Percentiles rank a stretch among this genome's conserved stretches.
Conservation (phyloP, 2,329 filamentous ascomycete species). For the Drechslerella coelobrocha region DNA sequence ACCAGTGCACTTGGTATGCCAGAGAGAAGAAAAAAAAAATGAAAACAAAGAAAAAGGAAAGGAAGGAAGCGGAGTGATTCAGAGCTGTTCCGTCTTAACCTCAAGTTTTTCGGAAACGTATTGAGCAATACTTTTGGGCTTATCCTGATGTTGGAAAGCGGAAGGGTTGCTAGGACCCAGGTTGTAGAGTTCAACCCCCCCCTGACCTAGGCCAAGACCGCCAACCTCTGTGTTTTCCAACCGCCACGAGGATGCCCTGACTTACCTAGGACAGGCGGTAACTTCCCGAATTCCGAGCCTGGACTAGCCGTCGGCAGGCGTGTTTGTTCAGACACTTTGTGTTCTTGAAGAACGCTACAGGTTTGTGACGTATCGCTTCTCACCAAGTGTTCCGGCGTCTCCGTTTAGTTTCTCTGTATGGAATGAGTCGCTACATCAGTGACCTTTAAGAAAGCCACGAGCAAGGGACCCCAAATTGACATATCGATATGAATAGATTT, state of each 20-base stretch:
- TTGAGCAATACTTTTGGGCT: conserved; percentile 1
- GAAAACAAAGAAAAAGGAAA: conserved; percentile 15
- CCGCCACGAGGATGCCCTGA: conserved; percentile 50
- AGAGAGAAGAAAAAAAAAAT: conserved; percentile 2
- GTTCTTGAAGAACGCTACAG: conserved; percentile 16
- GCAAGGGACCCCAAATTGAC: conserved; percentile 18
- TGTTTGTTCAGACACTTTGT: conserved; percentile 30
- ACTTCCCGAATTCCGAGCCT: conserved; percentile 51
- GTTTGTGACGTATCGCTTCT: conserved; percentile 42
- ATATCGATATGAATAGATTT: conserved; percentile 42
- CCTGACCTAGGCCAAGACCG: conserved; percentile 28
- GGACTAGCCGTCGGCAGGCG: conserved; percentile 21
- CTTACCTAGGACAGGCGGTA: conserved; percentile 47
- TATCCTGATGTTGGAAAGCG: conserved; percentile 41
- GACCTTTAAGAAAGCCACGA: conserved; percentile 15
- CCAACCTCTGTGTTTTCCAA: conserved; percentile 33
- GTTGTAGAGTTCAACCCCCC: conserved; percentile 30
- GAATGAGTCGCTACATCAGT: conserved; percentile 20
- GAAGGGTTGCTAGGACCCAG: conserved; percentile 41
- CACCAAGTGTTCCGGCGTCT: conserved; percentile 19
- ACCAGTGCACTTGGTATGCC: background rate
- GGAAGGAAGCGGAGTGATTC: background rate
- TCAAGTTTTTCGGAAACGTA: conserved; percentile 6
- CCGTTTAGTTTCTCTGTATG: conserved; percentile 21
- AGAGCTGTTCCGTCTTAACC: conserved; percentile 33